These are phyloP conservation scores for Eucalyptus lansdowneana DNA, from an alignment of 345 rosid species.

Conservation along the genomic window DNA sequence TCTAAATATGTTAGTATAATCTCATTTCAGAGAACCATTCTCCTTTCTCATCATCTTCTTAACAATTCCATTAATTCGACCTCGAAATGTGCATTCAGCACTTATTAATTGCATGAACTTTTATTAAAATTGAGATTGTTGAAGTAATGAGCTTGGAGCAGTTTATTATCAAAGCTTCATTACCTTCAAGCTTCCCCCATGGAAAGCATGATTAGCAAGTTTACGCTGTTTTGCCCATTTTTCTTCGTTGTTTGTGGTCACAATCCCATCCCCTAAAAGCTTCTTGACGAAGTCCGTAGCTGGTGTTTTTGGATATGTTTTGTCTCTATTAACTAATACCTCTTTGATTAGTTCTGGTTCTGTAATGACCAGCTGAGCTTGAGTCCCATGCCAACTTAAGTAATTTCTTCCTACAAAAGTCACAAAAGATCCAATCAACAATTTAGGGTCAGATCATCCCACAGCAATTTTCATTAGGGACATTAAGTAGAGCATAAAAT, in stretches of 20 bases:
- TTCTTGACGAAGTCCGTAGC: not conserved
- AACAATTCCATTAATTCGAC: not conserved
- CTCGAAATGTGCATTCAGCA: not conserved
- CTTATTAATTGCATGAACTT: not conserved
- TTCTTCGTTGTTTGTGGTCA: not conserved
- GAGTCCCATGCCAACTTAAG: not conserved
- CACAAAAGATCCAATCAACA: not conserved
- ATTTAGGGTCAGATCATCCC: not conserved
- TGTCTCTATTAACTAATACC: not conserved
- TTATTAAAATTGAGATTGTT: not conserved
- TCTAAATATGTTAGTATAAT: not conserved
- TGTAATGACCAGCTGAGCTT: not conserved
- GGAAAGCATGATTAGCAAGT: constrained; percentile 32
- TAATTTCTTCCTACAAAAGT: not conserved
- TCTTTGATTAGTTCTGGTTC: not conserved
- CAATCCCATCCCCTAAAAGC: constrained; percentile 5
- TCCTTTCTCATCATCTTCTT: not conserved
- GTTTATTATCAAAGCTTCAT: not conserved
- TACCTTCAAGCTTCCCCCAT: constrained; percentile 23
- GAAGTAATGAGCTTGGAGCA: not conserved
- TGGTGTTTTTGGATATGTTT: not conserved
- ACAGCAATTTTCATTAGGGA: not conserved
- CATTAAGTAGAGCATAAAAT: not conserved
- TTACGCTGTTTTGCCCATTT: constrained; percentile 32
- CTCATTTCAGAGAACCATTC: not conserved